phyloP scores from a whole-genome alignment of 2,329 filamentous ascomycete genomes.

The Monosporascus sp. region DNA sequence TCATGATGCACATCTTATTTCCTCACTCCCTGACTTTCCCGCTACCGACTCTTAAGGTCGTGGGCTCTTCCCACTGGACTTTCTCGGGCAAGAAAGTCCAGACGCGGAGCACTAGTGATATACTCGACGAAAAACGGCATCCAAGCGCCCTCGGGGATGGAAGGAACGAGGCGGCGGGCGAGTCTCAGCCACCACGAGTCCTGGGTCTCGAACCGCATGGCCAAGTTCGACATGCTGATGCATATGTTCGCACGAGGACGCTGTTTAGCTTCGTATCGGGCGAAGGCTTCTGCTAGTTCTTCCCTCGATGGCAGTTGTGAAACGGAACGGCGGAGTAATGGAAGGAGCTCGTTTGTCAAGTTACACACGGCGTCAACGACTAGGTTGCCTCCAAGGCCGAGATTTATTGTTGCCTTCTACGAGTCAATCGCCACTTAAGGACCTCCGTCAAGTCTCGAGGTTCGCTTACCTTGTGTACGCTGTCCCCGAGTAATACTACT shows the following conservation, averaged over 20 bases:
- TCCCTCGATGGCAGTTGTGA: conserved; percentile 6
- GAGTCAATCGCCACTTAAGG: neutral
- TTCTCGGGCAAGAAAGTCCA: neutral
- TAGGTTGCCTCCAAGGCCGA: conserved; percentile 12
- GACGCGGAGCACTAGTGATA: neutral
- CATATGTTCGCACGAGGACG: conserved; percentile 12
- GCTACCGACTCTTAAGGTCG: no score
- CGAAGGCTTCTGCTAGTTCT: conserved; percentile 11
- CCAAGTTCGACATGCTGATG: conserved; percentile 13
- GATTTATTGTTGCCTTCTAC: conserved; percentile 15
- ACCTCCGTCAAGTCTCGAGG: neutral
- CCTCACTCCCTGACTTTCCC: no score
- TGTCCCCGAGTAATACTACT: conserved; percentile 11
- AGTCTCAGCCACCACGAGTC: conserved; percentile 15
- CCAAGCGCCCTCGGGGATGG: conserved; percentile 1
- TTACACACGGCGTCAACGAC: conserved; percentile 11
- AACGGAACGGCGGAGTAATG: conserved; percentile 8
- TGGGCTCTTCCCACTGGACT: no score
- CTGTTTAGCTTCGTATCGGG: conserved; percentile 15
- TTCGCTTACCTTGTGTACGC: conserved; percentile 11
- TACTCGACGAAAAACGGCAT: neutral
- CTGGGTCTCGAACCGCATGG: conserved; percentile 20
- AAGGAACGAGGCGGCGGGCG: conserved; percentile 3
- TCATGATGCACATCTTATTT: no score
- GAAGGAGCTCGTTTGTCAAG: conserved; percentile 12